Conservation (phyloP, 768 basidiomycete genomes). For the Candolleomyces aberdarensis region DNA sequence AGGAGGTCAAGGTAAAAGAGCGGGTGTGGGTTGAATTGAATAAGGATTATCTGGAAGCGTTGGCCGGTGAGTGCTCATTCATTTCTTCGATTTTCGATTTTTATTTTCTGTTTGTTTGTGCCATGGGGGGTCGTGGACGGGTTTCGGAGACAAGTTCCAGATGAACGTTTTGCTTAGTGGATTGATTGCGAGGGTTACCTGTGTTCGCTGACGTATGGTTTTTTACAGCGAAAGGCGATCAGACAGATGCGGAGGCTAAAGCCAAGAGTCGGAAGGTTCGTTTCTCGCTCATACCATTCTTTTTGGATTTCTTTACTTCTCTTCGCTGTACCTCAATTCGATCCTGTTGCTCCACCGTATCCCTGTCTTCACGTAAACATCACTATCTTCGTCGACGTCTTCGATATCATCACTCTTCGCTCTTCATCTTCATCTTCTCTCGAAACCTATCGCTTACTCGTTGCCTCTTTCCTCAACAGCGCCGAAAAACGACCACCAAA, state of each 20-base stretch:
- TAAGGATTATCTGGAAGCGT: constrained; percentile 82
- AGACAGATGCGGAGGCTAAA: constrained; percentile 35
- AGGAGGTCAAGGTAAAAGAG: constrained; percentile 83
- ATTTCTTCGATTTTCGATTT: constrained; percentile 3
- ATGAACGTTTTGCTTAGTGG: constrained; percentile 40
- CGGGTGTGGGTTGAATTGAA: constrained; percentile 95
- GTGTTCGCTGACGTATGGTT: not conserved
- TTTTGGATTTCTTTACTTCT: constrained; percentile 13
- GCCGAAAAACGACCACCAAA: constrained; percentile 59
- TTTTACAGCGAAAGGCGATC: constrained; percentile 65
- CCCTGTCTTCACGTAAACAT: too few species aligned
- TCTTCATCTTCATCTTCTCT: not conserved
- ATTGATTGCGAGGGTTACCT: constrained; percentile 15
- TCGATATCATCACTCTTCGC: not conserved
- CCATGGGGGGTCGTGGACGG: not conserved
- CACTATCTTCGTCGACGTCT: not conserved
- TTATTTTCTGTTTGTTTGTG: not conserved
- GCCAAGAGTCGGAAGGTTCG: constrained; percentile 79
- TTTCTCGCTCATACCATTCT: constrained; percentile 36
- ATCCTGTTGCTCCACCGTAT: too few species aligned
- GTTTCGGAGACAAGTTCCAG: too few species aligned
- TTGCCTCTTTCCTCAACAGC: constrained; percentile 34
- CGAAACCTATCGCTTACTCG: constrained; percentile 7
- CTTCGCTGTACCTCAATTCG: too few species aligned
- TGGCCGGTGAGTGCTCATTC: constrained; percentile 61